Conservation (phyloP, 1,139 yeast species). For the Kodamaea plutei region DNA sequence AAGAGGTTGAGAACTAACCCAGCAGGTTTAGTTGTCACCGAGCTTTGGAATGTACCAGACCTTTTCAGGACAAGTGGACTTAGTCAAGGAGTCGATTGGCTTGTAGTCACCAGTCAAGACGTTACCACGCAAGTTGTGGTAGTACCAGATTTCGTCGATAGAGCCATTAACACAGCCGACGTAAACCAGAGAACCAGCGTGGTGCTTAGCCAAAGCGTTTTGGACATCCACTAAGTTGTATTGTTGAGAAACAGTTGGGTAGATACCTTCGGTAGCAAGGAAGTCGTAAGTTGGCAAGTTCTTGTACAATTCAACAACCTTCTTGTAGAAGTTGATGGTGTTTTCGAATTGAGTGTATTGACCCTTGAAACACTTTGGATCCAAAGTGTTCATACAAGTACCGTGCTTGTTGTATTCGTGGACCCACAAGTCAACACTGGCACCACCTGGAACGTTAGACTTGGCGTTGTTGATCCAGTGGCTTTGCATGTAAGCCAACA, state of each 20-base stretch:
- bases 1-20: too few species aligned
- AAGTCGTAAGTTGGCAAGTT: slow-evolving; percentile 33
- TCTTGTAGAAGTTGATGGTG: slow-evolving; percentile 31
- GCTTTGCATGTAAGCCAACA: slow-evolving; percentile 28
- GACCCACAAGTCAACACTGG: slow-evolving; percentile 31
- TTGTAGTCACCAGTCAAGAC: slow-evolving; percentile 34
- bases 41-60: slow-evolving; percentile 35
- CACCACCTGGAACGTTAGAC: slow-evolving; percentile 29
- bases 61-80: slow-evolving; percentile 23
- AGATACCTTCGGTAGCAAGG: slow-evolving; percentile 31
- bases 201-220: slow-evolving; percentile 27
- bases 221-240: slow-evolving; percentile 30
- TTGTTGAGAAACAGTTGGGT: slow-evolving; percentile 27
- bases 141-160: slow-evolving; percentile 38
- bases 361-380: slow-evolving; percentile 34
- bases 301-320: slow-evolving; percentile 33
- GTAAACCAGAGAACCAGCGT: slow-evolving; percentile 29
- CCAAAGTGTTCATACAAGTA: slow-evolving; percentile 41
- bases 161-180: slow-evolving; percentile 34
- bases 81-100: slow-evolving; percentile 25
- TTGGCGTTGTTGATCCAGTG: slow-evolving; percentile 36
- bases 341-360: slow-evolving; percentile 29
- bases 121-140: slow-evolving; percentile 32
- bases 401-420: slow-evolving; percentile 46
- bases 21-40: too few species aligned